Evolutionary conservation across 2,329 filamentous ascomycete genomes (phyloP), one percentile per base, ranked within the genome.

Genomic region (Penicillium decumbens): DNA sequence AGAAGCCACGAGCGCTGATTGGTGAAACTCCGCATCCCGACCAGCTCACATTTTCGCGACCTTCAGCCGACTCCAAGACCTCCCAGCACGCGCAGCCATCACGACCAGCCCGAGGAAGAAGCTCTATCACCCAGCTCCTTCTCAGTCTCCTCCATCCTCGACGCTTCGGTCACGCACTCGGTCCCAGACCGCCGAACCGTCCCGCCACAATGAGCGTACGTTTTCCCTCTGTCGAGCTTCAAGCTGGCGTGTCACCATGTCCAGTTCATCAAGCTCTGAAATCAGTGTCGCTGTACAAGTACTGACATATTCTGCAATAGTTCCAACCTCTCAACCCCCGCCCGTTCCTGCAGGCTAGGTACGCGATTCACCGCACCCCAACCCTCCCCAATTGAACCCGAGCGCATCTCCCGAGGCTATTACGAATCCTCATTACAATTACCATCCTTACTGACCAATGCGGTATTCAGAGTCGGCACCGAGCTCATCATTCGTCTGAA

Each of bases 301-400:
- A 39, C 53, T 60, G 29, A 60, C 43, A 38, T 20, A 0, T 29
- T 8, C 5, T 30, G 25, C n/a, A 49, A 29, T 42, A 85, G 82
- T 95, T 95, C 77, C 85, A 95, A 71, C 93, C 93, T 57, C 80
- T 97, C 67, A 98, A 98, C 80, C 93, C 93, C 68, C 89, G 92
- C 72, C 93, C 93, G 38, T 90, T 96, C 81, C 87, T 98, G 69
- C 90, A 96, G 77, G 85, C 85, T 68, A 84, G 96, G 84, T 89
- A 83, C 65, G 84, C 80, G 55, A 29, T 35, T 49, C 38, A 29
- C 15, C 51, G 44, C 42, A n/a, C 33, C 40, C 28, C 13, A 18
- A n/a, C 39, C 32, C 23, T 38, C 20, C 37, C 35, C 28, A 25
- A 25, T 40, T 13, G 20, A 41, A n/a, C 35, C 20, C 29, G 6